Percentiles rank a stretch among this genome's conserved stretches.
Evolutionary conservation across 768 basidiomycete genomes (phyloP).

Genomic region (Auricularia sp.): DNA sequence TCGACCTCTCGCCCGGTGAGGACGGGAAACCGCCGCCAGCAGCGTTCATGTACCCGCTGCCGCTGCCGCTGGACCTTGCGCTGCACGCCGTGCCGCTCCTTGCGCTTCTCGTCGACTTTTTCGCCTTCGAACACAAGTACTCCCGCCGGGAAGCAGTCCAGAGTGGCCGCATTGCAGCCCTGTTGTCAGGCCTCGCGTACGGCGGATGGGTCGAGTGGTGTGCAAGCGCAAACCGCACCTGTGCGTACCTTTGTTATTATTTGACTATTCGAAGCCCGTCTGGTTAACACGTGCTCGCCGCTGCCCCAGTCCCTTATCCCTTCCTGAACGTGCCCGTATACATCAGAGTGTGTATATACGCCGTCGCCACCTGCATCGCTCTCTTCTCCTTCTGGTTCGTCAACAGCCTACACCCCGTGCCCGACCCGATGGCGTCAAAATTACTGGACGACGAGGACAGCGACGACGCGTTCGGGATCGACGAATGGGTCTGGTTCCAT

Average conservation of each 20-base stretch:
- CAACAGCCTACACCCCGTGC: slow-evolving; percentile 42
- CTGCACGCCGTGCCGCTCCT: slow-evolving; percentile 57
- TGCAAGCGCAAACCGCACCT: slow-evolving; percentile 46
- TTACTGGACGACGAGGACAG: neutral
- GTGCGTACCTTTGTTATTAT: slow-evolving; percentile 29
- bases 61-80: slow-evolving; percentile 46
- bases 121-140: slow-evolving; percentile 53
- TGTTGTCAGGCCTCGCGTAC: slow-evolving; percentile 37
- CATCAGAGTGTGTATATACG: slow-evolving; percentile 51
- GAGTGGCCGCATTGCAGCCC: slow-evolving; percentile 23
- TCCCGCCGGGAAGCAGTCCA: slow-evolving; percentile 20
- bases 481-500: neutral
- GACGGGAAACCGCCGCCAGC: slow-evolving; percentile 19
- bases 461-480: neutral
- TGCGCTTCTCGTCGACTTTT: slow-evolving; percentile 54
- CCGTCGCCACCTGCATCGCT: slow-evolving; percentile 38
- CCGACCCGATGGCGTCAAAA: neutral
- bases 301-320: slow-evolving; percentile 62
- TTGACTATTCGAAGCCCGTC: neutral
- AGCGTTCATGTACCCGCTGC: slow-evolving; percentile 30
- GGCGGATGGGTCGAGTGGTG: slow-evolving; percentile 58
- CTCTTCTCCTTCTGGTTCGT: slow-evolving; percentile 45
- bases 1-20: slow-evolving; percentile 8
- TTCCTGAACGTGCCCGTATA: slow-evolving; percentile 56
- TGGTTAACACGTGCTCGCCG: too few species aligned